Conservation (phyloP, 2,329 filamentous ascomycete genomes). For the Fusarium incarnatum region DNA sequence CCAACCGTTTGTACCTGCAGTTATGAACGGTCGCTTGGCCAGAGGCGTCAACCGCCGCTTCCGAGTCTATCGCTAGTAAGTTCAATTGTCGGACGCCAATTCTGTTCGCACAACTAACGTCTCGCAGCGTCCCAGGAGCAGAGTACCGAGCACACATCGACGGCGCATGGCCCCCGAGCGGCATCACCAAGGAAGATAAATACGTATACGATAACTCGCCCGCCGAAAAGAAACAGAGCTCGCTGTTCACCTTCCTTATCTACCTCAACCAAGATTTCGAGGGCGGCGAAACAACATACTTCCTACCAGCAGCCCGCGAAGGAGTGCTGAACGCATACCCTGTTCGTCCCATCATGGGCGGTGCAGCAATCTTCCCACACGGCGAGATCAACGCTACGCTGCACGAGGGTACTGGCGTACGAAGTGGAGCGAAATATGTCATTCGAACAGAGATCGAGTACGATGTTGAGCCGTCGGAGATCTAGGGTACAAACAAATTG, state of each 20-base stretch:
- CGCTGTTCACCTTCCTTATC: slow-evolving; percentile 75
- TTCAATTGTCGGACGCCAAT: background rate
- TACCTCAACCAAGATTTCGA: slow-evolving; percentile 80
- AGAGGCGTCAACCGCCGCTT: slow-evolving; percentile 77
- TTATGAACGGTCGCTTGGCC: slow-evolving; percentile 66
- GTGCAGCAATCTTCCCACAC: slow-evolving; percentile 76
- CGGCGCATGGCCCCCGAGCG: slow-evolving; percentile 79
- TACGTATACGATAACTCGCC: slow-evolving; percentile 78
- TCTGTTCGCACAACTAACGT: background rate
- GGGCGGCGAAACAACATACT: slow-evolving; percentile 78
- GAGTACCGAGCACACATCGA: slow-evolving; percentile 79
- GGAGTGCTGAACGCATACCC: slow-evolving; percentile 77
- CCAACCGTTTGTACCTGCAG: slow-evolving; percentile 65
- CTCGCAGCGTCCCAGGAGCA: slow-evolving; percentile 68
- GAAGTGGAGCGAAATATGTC: slow-evolving; percentile 75
- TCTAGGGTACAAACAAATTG: slow-evolving; percentile 7
- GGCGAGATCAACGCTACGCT: slow-evolving; percentile 74
- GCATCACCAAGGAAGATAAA: slow-evolving; percentile 65
- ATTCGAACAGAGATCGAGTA: slow-evolving; percentile 79
- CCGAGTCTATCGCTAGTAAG: slow-evolving; percentile 73
- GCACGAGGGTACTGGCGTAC: slow-evolving; percentile 77
- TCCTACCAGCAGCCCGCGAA: slow-evolving; percentile 72
- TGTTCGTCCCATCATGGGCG: slow-evolving; percentile 75
- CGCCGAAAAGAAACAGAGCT: slow-evolving; percentile 68
- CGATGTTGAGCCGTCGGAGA: slow-evolving; percentile 62